Percentiles rank a stretch among this genome's conserved stretches.
These are phyloP conservation scores for Saccharomycopsis phalli DNA, from an alignment of 1,139 yeast genomes.

Conservation along the genomic window DNA sequence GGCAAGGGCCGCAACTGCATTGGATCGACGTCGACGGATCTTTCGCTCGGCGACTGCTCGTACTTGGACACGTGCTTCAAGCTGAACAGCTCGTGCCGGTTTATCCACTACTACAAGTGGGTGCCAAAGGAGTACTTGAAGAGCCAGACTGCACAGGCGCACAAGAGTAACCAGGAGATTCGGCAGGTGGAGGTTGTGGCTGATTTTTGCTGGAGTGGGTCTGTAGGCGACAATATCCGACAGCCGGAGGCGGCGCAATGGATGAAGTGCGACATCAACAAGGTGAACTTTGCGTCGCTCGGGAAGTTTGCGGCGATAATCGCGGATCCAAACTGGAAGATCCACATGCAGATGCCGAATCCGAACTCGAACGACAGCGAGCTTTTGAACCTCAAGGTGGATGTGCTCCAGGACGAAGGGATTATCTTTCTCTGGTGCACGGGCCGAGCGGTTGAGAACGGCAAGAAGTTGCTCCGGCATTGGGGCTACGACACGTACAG, in stretches of 20 bases:
- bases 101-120: constrained; percentile 67
- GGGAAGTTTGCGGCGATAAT: constrained; percentile 84
- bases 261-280: constrained; percentile 77
- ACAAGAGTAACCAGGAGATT: constrained; percentile 22
- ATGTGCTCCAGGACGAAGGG: constrained; percentile 73
- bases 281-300: constrained; percentile 54
- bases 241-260: constrained; percentile 57
- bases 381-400: constrained; percentile 55
- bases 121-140: constrained; percentile 32
- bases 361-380: constrained; percentile 47
- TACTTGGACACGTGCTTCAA: constrained; percentile 91
- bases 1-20: constrained; percentile 8
- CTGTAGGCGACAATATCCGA: constrained; percentile 30
- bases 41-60: constrained; percentile 80
- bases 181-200: constrained; percentile 26
- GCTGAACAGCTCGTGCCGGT: constrained; percentile 62
- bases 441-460: constrained; percentile 84
- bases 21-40: constrained; percentile 44
- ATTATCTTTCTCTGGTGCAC: constrained; percentile 85
- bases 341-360: constrained; percentile 50
- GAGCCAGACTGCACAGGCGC: constrained; percentile 15
- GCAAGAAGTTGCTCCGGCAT: constrained; percentile 59
- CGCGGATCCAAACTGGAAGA: constrained; percentile 76
- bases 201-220: constrained; percentile 49
- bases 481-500: constrained; percentile 82